Evolutionary conservation across 495 filamentous ascomycete genomes (phyloP).

Genomic region (Podospora tetraspora): DNA sequence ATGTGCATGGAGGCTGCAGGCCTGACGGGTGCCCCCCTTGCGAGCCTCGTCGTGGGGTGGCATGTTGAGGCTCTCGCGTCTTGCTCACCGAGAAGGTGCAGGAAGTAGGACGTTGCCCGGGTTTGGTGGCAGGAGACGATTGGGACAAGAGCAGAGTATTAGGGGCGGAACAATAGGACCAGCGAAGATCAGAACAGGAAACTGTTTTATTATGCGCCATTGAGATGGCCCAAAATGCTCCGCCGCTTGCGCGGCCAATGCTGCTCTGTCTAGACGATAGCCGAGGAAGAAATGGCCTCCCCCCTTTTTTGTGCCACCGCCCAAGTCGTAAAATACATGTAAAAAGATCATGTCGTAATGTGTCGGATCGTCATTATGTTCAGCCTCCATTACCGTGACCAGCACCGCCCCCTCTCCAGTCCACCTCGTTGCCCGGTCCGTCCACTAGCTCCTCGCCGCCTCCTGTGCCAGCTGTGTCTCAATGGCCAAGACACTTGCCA

Average conservation of each 20-base stretch:
- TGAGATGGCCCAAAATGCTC: not conserved
- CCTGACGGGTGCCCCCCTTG: not conserved
- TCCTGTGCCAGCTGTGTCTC: constrained; percentile 9
- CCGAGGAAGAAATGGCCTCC: not conserved
- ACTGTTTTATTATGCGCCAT: not conserved
- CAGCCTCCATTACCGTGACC: not conserved
- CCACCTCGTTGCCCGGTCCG: not conserved
- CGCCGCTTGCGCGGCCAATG: constrained; percentile 1
- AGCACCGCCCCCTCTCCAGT: not conserved
- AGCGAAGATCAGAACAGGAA: not conserved
- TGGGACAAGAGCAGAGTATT: not conserved
- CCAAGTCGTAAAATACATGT: not conserved
- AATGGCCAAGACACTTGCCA: constrained; percentile 12
- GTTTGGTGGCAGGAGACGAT: not conserved
- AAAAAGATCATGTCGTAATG: not conserved
- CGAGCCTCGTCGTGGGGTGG: not conserved
- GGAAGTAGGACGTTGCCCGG: not conserved
- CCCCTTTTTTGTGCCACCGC: not conserved
- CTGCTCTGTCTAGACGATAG: not conserved
- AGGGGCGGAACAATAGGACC: too few relatives aligned
- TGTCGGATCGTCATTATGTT: not conserved
- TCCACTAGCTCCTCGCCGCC: not conserved
- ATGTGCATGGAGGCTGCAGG: not conserved
- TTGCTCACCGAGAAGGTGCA: not conserved
- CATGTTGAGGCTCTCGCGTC: not conserved